Base-by-base conservation (phyloP, 192 early-diverging fungal genomes). In the Podila clonocystis region DNA sequence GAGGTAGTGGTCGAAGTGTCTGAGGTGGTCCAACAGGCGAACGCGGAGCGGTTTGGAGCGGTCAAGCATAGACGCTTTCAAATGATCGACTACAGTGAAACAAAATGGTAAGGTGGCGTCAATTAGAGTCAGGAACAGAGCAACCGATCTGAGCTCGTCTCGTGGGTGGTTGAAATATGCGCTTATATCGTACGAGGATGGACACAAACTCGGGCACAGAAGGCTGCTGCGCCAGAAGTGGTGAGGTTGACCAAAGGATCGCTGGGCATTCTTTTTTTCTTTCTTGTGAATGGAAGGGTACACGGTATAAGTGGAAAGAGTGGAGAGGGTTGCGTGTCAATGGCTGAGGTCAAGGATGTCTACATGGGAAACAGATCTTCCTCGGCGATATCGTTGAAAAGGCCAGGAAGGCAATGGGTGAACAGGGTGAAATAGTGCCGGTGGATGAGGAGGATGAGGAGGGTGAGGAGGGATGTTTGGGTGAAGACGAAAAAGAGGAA, bases 121-220 rank as follows among this genome's bases (percentile, higher is more conserved):
- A 20, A 7, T 12, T 34, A 6, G 11, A 33, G 36, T 33, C 20
- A 36, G 33, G 11, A 9, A 19, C 31, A 15, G 22, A 50, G 55
- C 15, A 58, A 19, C 1, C 4, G 9, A 12, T n/a, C 26, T 58
- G 28, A 12, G 49, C 26, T 5, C 19, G 11, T 22, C 26, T 17
- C 8, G 11, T 22, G 12, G 50, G 2, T 20, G 19, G 31, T 20
- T 26, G 29, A 0, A 36, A 24, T 22, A 11, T 50, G 24, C 17
- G 2, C 13, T 12, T 48, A 2, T 19, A 49, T 11, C 75, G 70
- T 77, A 77, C 75, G 65, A 29, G 75, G 75, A 50, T 77, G 75
- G 64, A 77, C 68, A 62, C 70, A 63, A 19, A 77, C 33, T 49
- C 75, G 58, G 11, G 75, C 75, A 29, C 63, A 77, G 33, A 77